Conservation (phyloP, 2,329 filamentous ascomycete species). For the Plenodomus lindquistii region DNA sequence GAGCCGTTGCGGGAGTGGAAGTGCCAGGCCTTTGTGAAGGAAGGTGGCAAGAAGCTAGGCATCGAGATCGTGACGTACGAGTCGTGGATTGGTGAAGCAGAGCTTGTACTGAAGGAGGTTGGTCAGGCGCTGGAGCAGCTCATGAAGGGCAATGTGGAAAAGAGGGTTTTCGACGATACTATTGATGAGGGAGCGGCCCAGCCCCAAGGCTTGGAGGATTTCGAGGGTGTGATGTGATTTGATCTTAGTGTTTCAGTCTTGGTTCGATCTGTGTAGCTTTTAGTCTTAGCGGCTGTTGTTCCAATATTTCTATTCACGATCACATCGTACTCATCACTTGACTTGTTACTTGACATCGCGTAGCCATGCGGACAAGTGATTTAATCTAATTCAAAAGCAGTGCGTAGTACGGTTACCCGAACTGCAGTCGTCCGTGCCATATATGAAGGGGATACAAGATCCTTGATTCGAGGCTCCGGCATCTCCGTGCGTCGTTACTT, state of each 20-base stretch:
- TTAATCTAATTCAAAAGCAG: neutral
- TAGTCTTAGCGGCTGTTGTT: neutral
- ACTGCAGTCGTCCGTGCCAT: neutral
- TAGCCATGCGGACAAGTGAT: neutral
- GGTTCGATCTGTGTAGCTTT: neutral
- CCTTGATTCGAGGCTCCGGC: neutral
- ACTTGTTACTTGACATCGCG: neutral
- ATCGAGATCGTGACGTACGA: slow-evolving; percentile 65
- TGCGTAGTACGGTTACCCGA: neutral
- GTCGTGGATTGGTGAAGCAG: slow-evolving; percentile 58
- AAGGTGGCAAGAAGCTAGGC: slow-evolving; percentile 55
- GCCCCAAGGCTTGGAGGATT: slow-evolving; percentile 17
- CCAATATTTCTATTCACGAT: neutral
- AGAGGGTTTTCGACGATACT: slow-evolving; percentile 22
- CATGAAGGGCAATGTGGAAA: slow-evolving; percentile 18
- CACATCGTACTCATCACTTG: neutral
- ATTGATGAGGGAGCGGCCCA: slow-evolving; percentile 3
- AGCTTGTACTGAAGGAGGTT: slow-evolving; percentile 53
- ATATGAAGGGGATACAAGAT: neutral
- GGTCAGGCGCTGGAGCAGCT: slow-evolving; percentile 31
- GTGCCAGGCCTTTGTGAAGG: slow-evolving; percentile 60
- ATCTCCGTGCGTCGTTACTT: slow-evolving; percentile 2
- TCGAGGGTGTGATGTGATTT: slow-evolving; percentile 26
- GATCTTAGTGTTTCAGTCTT: neutral
- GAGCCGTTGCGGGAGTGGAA: slow-evolving; percentile 55